Percentiles rank a stretch among this genome's conserved stretches.
phyloP scores from a whole-genome alignment of 2,329 filamentous ascomycete species.

The Aspergillus cejpii region DNA sequence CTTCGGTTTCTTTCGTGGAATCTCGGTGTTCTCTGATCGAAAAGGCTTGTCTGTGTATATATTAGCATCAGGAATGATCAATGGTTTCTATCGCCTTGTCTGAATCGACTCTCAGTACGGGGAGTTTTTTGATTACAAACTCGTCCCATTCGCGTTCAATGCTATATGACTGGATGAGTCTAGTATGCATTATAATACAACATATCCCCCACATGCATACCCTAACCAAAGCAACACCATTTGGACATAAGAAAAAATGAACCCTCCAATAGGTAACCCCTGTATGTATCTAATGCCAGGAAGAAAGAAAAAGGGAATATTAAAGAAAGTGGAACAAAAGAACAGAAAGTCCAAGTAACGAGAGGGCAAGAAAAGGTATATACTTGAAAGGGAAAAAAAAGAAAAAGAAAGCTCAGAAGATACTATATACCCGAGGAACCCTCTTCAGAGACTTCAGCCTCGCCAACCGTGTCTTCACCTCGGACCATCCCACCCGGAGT shows the following conservation, averaged over 20 bases:
- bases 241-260: too few species aligned
- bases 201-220: neutral
- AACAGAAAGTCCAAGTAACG: neutral
- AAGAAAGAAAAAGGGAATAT: neutral
- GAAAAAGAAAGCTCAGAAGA: slow-evolving; percentile 17
- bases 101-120: neutral
- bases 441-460: slow-evolving; percentile 23
- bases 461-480: slow-evolving; percentile 30
- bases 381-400: slow-evolving; percentile 21
- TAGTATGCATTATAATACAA: neutral
- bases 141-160: too few species aligned
- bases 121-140: too few species aligned
- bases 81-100: slow-evolving; percentile 19
- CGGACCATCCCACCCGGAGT: slow-evolving; percentile 29
- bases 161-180: neutral
- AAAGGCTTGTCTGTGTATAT: slow-evolving; percentile 31
- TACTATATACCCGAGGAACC: slow-evolving; percentile 19
- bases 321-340: neutral
- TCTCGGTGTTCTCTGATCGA: slow-evolving; percentile 20
- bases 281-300: slow-evolving; percentile 10
- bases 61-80: slow-evolving; percentile 36
- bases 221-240: neutral
- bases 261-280: neutral
- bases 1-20: slow-evolving; percentile 22
- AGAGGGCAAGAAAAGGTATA: slow-evolving; percentile 14